These are phyloP conservation scores for Mangifera indica DNA, from an alignment of 345 rosid genomes.

Conservation along the genomic window DNA sequence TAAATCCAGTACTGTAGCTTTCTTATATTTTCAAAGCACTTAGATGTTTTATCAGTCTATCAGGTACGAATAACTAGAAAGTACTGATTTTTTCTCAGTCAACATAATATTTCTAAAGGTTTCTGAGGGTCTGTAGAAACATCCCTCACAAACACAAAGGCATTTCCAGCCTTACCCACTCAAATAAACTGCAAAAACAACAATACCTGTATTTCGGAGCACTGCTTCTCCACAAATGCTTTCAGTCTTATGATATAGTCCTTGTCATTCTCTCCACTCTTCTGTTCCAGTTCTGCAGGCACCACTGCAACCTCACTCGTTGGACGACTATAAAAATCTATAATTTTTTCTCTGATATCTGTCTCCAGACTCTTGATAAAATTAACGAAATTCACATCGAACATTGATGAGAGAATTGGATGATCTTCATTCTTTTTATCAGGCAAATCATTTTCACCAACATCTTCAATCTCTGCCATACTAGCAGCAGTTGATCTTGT, in stretches of 20 bases:
- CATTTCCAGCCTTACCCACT: background rate
- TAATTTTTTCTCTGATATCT: slow-evolving; percentile 60
- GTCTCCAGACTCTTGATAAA: slow-evolving; percentile 62
- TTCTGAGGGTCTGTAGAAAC: background rate
- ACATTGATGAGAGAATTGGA: slow-evolving; percentile 62
- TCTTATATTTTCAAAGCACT: background rate
- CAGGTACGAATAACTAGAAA: background rate
- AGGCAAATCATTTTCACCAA: slow-evolving; percentile 42
- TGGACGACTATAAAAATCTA: slow-evolving; percentile 77
- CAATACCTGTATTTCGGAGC: slow-evolving; percentile 82
- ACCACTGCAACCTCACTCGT: slow-evolving; percentile 79
- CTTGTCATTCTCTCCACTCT: slow-evolving; percentile 65
- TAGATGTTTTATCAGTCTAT: background rate
- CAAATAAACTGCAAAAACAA: background rate
- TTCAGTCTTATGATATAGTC: slow-evolving; percentile 72
- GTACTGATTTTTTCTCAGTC: background rate
- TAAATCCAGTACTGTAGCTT: background rate
- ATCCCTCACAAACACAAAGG: background rate
- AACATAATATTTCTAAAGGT: background rate
- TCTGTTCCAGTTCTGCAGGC: slow-evolving; percentile 85
- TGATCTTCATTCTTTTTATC: slow-evolving; percentile 62
- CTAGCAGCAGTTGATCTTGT: slow-evolving; percentile 81
- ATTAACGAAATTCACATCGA: slow-evolving; percentile 56
- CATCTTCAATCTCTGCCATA: slow-evolving; percentile 80
- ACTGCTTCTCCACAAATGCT: slow-evolving; percentile 79